phyloP scores from a whole-genome alignment of 1,139 yeast species.

The Pichiaceae sp. region DNA sequence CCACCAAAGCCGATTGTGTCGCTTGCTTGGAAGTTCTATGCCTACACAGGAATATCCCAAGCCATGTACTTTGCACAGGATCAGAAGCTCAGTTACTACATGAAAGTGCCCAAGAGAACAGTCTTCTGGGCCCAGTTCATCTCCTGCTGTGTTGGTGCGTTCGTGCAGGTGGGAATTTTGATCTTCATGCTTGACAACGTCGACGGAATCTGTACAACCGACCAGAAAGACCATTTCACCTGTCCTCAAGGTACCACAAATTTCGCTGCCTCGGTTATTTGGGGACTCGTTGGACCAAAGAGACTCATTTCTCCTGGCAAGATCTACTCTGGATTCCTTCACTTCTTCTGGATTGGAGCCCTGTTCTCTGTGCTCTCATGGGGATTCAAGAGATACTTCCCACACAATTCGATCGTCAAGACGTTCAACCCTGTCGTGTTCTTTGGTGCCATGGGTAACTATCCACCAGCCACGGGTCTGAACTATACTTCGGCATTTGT shows the following conservation, averaged over 20 bases:
- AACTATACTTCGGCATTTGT: conserved; percentile 9
- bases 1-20: conserved; percentile 53
- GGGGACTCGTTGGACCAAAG: conserved; percentile 62
- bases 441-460: conserved; percentile 5
- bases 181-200: conserved; percentile 37
- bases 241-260: conserved; percentile 43
- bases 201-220: conserved; percentile 35
- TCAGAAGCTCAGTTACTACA: conserved; percentile 55
- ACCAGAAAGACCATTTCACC: conserved; percentile 28
- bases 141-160: conserved; percentile 21
- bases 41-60: conserved; percentile 49
- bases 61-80: conserved; percentile 48
- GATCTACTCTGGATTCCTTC: conserved; percentile 25
- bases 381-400: conserved; percentile 2
- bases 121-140: conserved; percentile 47
- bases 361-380: conserved; percentile 1
- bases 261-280: conserved; percentile 49
- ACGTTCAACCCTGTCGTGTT: conserved; percentile 4
- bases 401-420: background rate
- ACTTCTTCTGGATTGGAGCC: conserved; percentile 6
- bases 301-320: conserved; percentile 22
- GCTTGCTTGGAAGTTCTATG: conserved; percentile 51
- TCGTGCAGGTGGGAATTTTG: conserved; percentile 30
- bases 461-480: conserved; percentile 2
- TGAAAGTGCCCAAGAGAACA: conserved; percentile 54